phyloP scores from a whole-genome alignment of 495 filamentous ascomycete species.

The Neurospora cerealis region DNA sequence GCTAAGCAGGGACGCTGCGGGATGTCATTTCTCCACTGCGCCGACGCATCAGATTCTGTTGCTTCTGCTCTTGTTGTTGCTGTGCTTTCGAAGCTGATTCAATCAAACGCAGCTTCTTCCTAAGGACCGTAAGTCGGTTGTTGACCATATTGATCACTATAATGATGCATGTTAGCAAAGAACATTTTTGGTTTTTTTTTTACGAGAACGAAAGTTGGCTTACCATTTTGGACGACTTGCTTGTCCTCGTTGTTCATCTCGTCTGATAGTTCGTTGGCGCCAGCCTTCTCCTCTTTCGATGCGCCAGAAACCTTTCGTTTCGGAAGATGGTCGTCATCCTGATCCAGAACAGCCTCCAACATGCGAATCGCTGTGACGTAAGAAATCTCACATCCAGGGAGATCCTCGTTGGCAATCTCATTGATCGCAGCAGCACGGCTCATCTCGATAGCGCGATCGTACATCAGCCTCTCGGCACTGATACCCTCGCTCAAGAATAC shows the following conservation, averaged over 20 bases:
- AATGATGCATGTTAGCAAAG: slow-evolving; percentile 6
- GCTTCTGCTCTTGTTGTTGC: slow-evolving; percentile 19
- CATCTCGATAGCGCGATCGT: slow-evolving; percentile 94
- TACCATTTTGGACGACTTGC: slow-evolving; percentile 60
- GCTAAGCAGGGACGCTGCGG: slow-evolving; percentile 31
- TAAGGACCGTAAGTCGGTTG: slow-evolving; percentile 26
- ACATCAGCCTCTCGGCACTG: slow-evolving; percentile 95
- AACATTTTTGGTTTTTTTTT: background rate
- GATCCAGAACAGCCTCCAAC: slow-evolving; percentile 88
- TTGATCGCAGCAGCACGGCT: slow-evolving; percentile 88
- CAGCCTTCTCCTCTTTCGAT: slow-evolving; percentile 32
- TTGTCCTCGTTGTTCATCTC: slow-evolving; percentile 65
- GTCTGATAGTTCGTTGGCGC: slow-evolving; percentile 36
- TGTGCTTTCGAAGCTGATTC: slow-evolving; percentile 30
- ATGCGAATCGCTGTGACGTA: slow-evolving; percentile 87
- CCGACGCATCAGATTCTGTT: slow-evolving; percentile 22
- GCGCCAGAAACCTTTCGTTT: slow-evolving; percentile 28
- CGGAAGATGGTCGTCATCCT: slow-evolving; percentile 58
- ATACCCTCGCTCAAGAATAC: slow-evolving; percentile 57
- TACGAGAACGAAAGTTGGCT: background rate
- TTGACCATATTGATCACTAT: slow-evolving; percentile 40
- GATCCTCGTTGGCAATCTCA: slow-evolving; percentile 84
- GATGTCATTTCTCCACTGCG: slow-evolving; percentile 38
- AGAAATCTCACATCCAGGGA: slow-evolving; percentile 80
- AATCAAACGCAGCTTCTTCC: slow-evolving; percentile 36